Conservation (phyloP, 2,329 filamentous ascomycete species). For the Calonectria pseudoturangicola region DNA sequence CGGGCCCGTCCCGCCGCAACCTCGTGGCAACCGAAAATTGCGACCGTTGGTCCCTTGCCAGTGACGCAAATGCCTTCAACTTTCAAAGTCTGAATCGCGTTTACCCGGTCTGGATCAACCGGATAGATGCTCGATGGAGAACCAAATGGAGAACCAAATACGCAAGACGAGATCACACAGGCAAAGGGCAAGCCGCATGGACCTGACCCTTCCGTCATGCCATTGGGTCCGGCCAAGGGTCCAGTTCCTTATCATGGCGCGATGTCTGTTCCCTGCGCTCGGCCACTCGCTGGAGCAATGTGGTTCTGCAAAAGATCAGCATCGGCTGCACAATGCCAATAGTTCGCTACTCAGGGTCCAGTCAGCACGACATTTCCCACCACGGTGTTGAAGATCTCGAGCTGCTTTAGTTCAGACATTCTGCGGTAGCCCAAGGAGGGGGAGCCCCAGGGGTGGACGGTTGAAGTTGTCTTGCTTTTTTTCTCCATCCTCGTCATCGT, state of each 20-base stretch:
- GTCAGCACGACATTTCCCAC: background rate
- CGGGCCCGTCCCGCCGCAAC: constrained; percentile 24
- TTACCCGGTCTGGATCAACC: background rate
- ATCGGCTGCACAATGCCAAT: constrained; percentile 16
- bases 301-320: constrained; percentile 14
- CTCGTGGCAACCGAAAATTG: constrained; percentile 30
- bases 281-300: background rate
- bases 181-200: constrained; percentile 6
- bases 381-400: constrained; percentile 21
- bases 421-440: background rate
- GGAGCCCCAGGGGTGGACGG: background rate
- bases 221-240: constrained; percentile 8
- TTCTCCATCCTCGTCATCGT: background rate
- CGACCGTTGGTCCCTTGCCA: constrained; percentile 16
- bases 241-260: constrained; percentile 6
- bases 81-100: background rate
- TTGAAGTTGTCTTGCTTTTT: constrained; percentile 14
- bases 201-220: background rate
- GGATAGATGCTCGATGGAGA: background rate
- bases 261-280: constrained; percentile 13
- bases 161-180: background rate
- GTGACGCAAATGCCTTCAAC: constrained; percentile 36
- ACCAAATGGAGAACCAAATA: background rate
- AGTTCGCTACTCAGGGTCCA: background rate
- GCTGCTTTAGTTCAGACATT: constrained; percentile 16